Conservation (phyloP, 2,329 filamentous ascomycete genomes). For the Ilyonectria sp. region DNA sequence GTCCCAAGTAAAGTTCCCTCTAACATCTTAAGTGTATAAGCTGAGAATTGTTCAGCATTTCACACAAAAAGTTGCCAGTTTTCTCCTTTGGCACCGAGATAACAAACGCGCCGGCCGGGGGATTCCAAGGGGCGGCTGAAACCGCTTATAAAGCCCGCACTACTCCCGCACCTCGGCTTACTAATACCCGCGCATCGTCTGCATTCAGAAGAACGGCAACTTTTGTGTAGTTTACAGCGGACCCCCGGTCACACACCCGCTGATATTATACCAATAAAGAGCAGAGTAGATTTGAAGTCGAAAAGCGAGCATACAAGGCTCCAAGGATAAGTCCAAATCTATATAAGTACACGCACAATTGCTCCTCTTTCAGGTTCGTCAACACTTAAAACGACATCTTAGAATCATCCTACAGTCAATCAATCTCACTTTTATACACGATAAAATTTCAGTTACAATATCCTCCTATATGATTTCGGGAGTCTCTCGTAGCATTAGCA, state of each 20-base stretch:
- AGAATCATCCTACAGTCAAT: conserved; percentile 11
- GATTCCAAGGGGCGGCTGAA: conserved; percentile 11
- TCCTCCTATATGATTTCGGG: conserved; percentile 31
- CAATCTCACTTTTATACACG: conserved; percentile 10
- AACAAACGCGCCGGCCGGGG: conserved; percentile 10
- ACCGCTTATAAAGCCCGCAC: conserved; percentile 13
- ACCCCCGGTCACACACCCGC: conserved; percentile 12
- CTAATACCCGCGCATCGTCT: conserved; percentile 11
- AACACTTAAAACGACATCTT: conserved; percentile 11
- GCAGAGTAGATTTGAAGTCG: conserved; percentile 8
- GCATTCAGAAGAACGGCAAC: conserved; percentile 13
- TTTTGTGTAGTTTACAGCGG: conserved; percentile 13
- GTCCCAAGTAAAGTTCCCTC: conserved; percentile 12
- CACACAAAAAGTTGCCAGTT: conserved; percentile 14
- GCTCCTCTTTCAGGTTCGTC: conserved; percentile 12
- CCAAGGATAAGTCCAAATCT: conserved; percentile 9
- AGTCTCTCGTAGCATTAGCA: too few species aligned
- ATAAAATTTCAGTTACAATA: conserved; percentile 22
- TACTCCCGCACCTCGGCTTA: conserved; percentile 11
- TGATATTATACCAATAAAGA: conserved; percentile 11
- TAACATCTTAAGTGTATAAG: conserved; percentile 9
- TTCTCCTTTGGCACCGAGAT: conserved; percentile 13
- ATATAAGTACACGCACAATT: conserved; percentile 14
- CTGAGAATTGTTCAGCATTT: conserved; percentile 13
- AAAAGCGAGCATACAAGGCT: conserved; percentile 12